A percentile compares a stretch with the other conserved stretches of the same genome.
Evolutionary conservation across 768 basidiomycete species (phyloP).

Genomic region (Agaricus blazei): DNA sequence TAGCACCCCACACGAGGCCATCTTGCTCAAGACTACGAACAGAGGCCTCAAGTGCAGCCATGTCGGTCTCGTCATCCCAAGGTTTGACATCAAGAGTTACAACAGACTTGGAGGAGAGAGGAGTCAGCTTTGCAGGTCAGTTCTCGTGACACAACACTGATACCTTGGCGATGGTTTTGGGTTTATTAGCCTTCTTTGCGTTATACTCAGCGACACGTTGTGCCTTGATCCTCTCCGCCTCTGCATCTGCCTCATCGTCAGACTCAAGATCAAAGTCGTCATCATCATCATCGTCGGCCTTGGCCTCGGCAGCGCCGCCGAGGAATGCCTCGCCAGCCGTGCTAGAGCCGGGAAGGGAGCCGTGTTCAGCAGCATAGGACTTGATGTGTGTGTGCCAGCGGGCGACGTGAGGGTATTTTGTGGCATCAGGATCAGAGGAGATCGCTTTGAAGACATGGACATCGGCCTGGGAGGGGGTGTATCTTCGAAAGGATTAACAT

Average conservation of each 20-base stretch:
- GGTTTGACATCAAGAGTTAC: slow-evolving; percentile 99
- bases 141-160: slow-evolving; percentile 13
- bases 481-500: slow-evolving; percentile 41
- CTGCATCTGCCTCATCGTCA: slow-evolving; percentile 77
- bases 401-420: slow-evolving; percentile 65
- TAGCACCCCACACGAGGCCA: slow-evolving; percentile 94
- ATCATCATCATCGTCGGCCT: slow-evolving; percentile 51
- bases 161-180: slow-evolving; percentile 86
- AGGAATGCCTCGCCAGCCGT: slow-evolving; percentile 73
- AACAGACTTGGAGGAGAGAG: slow-evolving; percentile 60
- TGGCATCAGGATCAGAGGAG: slow-evolving; percentile 56
- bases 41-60: slow-evolving; percentile 75
- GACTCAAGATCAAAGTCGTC: slow-evolving; percentile 82
- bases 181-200: slow-evolving; percentile 88
- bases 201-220: slow-evolving; percentile 93
- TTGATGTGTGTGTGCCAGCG: slow-evolving; percentile 96
- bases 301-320: slow-evolving; percentile 43
- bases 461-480: slow-evolving; percentile 91
- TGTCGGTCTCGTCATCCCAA: slow-evolving; percentile 99
- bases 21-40: slow-evolving; percentile 86
- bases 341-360: slow-evolving; percentile 79
- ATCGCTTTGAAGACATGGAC: slow-evolving; percentile 87
- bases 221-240: slow-evolving; percentile 83
- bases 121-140: background rate
- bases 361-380: slow-evolving; percentile 78